Percentiles rank a stretch among this genome's conserved stretches.
Conservation (phyloP, 23 red algal species). For the Agarophyton chilense region DNA sequence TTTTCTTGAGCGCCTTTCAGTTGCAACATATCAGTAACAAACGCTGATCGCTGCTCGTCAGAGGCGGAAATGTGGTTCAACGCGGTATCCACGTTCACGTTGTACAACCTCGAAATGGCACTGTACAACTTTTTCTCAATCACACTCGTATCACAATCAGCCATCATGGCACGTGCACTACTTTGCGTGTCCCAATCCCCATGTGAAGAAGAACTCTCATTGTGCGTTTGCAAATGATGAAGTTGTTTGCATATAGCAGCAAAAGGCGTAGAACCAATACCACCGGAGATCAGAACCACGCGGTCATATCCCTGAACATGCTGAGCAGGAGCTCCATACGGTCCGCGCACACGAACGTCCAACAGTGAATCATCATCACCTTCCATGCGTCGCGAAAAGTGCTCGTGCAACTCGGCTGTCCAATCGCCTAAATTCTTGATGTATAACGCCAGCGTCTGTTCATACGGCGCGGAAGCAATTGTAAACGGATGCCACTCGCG, state of each 20-base stretch:
- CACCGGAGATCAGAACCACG: slow-evolving; percentile 71
- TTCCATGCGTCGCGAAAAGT: slow-evolving; percentile 1
- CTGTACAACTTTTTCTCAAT: no score
- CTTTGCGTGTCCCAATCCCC: no score
- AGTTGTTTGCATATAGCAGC: slow-evolving; percentile 53
- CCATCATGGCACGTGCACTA: no score
- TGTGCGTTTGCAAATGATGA: slow-evolving; percentile 59
- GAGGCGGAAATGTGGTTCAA: neutral
- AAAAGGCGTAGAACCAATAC: slow-evolving; percentile 82
- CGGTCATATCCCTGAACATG: slow-evolving; percentile 62
- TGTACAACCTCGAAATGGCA: neutral
- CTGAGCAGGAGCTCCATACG: slow-evolving; percentile 78
- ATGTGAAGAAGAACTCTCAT: no score
- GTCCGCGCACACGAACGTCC: slow-evolving; percentile 57
- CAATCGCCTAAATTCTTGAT: slow-evolving; percentile 80
- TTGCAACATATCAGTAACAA: neutral
- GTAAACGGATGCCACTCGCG: slow-evolving; percentile 84
- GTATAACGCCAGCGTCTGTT: slow-evolving; percentile 59
- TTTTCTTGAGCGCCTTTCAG: neutral
- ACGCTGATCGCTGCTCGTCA: slow-evolving; percentile 11
- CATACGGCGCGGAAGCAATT: slow-evolving; percentile 82
- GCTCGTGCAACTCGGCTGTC: slow-evolving; percentile 61
- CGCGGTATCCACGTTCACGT: slow-evolving; percentile 5
- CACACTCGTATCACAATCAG: no score
- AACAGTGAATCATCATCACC: neutral